phyloP scores from a whole-genome alignment of 495 filamentous ascomycete genomes.

The Wilcoxina mikolae region DNA sequence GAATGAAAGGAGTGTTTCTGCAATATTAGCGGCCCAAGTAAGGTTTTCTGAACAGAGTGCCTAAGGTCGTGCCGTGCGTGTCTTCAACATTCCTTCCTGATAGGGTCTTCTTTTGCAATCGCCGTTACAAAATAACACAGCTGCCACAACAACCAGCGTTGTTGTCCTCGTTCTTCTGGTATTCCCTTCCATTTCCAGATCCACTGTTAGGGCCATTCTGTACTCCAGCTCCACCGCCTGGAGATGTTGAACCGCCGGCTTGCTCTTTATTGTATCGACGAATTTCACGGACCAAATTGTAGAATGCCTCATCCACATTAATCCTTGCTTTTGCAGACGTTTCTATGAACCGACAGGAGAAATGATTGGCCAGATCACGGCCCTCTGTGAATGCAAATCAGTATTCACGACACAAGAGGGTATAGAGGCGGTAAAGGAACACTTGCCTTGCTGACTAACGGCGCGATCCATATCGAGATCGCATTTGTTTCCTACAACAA shows the following conservation, averaged over 20 bases:
- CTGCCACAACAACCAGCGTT: conserved; percentile 67
- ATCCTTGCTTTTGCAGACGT: conserved; percentile 96
- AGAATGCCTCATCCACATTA: conserved; percentile 97
- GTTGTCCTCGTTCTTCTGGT: conserved; percentile 63
- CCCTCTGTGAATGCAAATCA: conserved; percentile 50
- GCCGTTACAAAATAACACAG: conserved; percentile 75
- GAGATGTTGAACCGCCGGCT: conserved; percentile 61
- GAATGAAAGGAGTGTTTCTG: not conserved
- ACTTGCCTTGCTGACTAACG: conserved; percentile 77
- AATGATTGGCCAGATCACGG: conserved; percentile 65
- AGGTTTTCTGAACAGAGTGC: not conserved
- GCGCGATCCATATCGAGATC: conserved; percentile 86
- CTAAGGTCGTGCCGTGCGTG: not conserved
- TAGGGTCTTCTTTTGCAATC: not conserved
- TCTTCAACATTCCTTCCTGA: not conserved
- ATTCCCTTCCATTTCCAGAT: conserved; percentile 35
- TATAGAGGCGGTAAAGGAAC: too few relatives aligned
- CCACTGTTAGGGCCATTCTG: conserved; percentile 29
- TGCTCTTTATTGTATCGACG: conserved; percentile 96
- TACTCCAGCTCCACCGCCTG: conserved; percentile 43
- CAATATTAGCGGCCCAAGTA: not conserved
- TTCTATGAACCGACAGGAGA: conserved; percentile 96
- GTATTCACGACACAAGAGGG: not conserved
- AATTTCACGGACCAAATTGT: conserved; percentile 93
- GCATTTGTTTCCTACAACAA: conserved; percentile 98